Evolutionary conservation across 225 moss, liverwort and hornwort genomes (phyloP).

Genomic region (Antitrichia curtipendula): DNA sequence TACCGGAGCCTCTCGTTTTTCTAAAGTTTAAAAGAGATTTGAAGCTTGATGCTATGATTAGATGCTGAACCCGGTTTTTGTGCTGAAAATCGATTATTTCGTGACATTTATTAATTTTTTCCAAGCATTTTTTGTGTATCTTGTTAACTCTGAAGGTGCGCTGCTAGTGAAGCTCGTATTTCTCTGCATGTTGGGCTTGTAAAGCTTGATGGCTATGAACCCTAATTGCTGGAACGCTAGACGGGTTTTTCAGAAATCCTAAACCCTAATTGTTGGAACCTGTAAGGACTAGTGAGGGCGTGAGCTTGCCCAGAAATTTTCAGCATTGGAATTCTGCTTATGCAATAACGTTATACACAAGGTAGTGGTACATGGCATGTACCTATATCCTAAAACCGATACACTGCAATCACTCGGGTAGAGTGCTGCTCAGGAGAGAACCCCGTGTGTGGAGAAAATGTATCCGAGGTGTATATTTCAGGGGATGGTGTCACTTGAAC

Average conservation of each 20-base stretch:
- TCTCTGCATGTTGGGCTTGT: neutral
- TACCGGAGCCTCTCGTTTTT: neutral
- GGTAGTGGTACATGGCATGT: neutral
- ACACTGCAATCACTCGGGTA: neutral
- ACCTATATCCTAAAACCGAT: neutral
- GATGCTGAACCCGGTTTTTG: neutral
- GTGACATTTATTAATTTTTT: no score
- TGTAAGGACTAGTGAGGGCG: neutral
- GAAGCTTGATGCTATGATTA: neutral
- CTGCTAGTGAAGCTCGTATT: neutral
- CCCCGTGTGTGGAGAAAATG: neutral
- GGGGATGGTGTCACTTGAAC: neutral
- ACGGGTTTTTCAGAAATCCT: no score
- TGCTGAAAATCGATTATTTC: neutral
- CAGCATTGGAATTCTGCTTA: neutral
- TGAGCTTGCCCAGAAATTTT: neutral
- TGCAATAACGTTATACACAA: neutral
- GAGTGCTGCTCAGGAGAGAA: neutral
- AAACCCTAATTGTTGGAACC: neutral
- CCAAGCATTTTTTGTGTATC: neutral
- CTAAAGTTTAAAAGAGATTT: neutral
- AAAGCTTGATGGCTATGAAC: neutral
- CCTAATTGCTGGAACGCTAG: neutral
- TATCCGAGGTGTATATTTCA: neutral
- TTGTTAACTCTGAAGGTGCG: neutral